These are phyloP conservation scores for Triangularia setosa DNA, from an alignment of 2,329 filamentous ascomycete species.

Conservation along the genomic window DNA sequence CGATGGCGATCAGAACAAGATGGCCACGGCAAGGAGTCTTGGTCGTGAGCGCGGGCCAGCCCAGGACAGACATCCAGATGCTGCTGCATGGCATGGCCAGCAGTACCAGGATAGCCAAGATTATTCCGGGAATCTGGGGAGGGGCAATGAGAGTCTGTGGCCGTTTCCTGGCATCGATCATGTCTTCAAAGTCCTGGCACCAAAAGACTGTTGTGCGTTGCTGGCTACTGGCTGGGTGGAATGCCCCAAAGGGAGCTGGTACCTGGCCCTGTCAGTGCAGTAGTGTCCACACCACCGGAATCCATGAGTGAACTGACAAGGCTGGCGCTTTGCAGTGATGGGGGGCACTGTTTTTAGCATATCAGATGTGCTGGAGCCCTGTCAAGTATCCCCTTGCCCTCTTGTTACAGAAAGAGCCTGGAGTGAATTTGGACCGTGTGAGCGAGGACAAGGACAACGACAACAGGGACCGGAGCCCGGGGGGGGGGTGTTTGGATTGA, in stretches of 20 bases:
- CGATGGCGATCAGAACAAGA: slow-evolving; percentile 13
- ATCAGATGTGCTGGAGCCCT: slow-evolving; percentile 17
- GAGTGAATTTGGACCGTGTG: slow-evolving; percentile 19
- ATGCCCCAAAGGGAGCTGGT: slow-evolving; percentile 7
- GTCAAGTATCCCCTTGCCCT: slow-evolving; percentile 14
- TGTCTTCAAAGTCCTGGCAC: slow-evolving; percentile 5
- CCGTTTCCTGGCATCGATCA: slow-evolving; percentile 10
- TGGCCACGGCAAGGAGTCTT: slow-evolving; percentile 9
- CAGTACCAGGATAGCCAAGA: slow-evolving; percentile 17
- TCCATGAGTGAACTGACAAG: slow-evolving; percentile 19
- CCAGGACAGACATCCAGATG: slow-evolving; percentile 10
- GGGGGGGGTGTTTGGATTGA: slow-evolving; percentile 18
- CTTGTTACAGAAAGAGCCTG: slow-evolving; percentile 19
- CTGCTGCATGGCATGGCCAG: slow-evolving; percentile 1
- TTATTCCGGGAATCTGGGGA: slow-evolving; percentile 14
- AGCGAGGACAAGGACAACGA: slow-evolving; percentile 6
- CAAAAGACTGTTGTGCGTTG: slow-evolving; percentile 2
- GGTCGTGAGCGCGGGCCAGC: slow-evolving; percentile 14
- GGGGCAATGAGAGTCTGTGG: slow-evolving; percentile 11
- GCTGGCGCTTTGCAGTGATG: slow-evolving; percentile 20
- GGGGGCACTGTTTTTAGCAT: slow-evolving; percentile 26
- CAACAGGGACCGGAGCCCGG: slow-evolving; percentile 1
- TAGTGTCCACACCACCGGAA: slow-evolving; percentile 23
- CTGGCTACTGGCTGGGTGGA: slow-evolving; percentile 2
- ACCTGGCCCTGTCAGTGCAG: slow-evolving; percentile 2